These are phyloP conservation scores for Leishmania martiniquensis DNA, from an alignment of 208 protist genomes.

Conservation along the genomic window DNA sequence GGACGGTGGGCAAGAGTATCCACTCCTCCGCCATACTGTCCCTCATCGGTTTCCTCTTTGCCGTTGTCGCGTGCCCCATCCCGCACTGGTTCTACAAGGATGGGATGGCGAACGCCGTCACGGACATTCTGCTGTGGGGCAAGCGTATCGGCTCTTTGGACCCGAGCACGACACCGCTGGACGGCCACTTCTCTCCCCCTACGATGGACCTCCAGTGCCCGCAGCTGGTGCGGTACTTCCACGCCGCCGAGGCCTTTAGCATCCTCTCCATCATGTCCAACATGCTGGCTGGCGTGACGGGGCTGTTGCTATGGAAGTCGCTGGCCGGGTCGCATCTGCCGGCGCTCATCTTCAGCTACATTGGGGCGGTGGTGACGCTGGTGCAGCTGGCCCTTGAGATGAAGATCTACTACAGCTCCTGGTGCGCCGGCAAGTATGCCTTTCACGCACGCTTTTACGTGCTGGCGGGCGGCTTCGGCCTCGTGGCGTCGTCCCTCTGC, in stretches of 20 bases:
- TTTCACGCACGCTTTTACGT: conserved; percentile 63
- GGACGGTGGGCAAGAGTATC: conserved; percentile 48
- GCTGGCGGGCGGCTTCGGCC: conserved; percentile 59
- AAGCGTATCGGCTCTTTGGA: no score
- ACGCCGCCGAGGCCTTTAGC: conserved; percentile 56
- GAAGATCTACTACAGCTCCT: no score
- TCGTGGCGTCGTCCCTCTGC: conserved; percentile 48
- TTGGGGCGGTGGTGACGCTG: no score
- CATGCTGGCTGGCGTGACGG: conserved; percentile 49
- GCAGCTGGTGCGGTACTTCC: conserved; percentile 41
- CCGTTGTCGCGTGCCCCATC: conserved; percentile 55
- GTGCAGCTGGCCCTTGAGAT: no score
- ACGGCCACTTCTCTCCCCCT: conserved; percentile 28
- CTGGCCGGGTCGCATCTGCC: no score
- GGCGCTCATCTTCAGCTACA: no score
- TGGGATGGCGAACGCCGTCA: conserved; percentile 36
- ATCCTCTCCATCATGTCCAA: conserved; percentile 53
- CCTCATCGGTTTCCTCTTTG: conserved; percentile 61
- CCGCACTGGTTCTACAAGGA: conserved; percentile 85
- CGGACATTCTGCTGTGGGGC: conserved; percentile 69
- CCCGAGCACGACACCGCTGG: conserved; percentile 10
- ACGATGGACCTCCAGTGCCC: conserved; percentile 45
- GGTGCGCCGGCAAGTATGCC: conserved; percentile 52
- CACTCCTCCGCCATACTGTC: conserved; percentile 50
- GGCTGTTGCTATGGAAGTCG: no score